A percentile compares a stretch with the other conserved stretches of the same genome.
Conservation (phyloP, 805 yeast genomes). For the Kluyveromyces aestuarii region DNA sequence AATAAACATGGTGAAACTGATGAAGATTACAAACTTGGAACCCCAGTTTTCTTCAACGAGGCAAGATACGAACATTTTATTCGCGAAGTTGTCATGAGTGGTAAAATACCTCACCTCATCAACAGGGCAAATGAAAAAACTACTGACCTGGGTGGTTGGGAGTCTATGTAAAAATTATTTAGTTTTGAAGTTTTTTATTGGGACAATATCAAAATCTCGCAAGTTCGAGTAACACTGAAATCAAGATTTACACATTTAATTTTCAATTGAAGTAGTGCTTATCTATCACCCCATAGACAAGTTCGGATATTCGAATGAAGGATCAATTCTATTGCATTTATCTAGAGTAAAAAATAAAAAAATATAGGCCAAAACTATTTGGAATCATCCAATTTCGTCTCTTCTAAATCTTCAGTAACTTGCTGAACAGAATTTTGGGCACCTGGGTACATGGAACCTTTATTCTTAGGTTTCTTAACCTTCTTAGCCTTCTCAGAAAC, state of each 20-base stretch:
- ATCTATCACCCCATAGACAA: background rate
- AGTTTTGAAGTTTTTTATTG: background rate
- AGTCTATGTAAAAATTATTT: constrained; percentile 30
- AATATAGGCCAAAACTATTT: background rate
- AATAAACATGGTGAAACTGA: constrained; percentile 84
- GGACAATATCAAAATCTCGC: background rate
- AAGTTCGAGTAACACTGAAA: background rate
- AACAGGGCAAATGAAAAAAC: constrained; percentile 73
- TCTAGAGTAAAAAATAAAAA: background rate
- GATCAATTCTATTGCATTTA: background rate
- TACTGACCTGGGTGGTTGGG: constrained; percentile 94
- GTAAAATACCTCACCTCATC: constrained; percentile 65
- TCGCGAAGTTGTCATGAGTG: constrained; percentile 65
- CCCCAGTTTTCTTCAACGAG: constrained; percentile 58
- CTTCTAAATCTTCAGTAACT: constrained; percentile 21
- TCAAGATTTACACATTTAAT: background rate
- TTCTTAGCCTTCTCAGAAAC: constrained; percentile 50
- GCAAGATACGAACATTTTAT: constrained; percentile 57
- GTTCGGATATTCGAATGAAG: background rate
- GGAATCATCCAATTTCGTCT: constrained; percentile 6
- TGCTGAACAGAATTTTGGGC: constrained; percentile 21
- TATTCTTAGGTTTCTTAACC: constrained; percentile 73
- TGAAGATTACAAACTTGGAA: constrained; percentile 58
- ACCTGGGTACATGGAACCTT: constrained; percentile 89
- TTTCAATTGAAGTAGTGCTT: background rate